Percentiles rank a stretch among this genome's conserved stretches.
These are phyloP conservation scores for Capsicum baccatum DNA, from an alignment of 257 asterid species.

Conservation along the genomic window DNA sequence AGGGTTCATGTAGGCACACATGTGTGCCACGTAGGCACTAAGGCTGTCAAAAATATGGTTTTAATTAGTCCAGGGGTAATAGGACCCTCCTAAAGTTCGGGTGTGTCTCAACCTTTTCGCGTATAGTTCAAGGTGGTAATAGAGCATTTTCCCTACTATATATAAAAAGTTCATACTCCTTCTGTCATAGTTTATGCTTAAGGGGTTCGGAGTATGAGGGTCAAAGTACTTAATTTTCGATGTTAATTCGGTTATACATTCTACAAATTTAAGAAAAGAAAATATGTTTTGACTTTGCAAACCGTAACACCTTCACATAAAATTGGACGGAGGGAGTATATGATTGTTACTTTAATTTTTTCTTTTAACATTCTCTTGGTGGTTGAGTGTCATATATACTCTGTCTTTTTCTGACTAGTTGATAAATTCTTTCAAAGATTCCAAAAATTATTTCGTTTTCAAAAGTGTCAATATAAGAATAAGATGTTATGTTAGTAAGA, in stretches of 20 bases:
- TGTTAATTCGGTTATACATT: too few species aligned
- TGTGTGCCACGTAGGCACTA: too few species aligned
- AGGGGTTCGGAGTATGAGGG: background rate
- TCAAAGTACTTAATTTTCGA: background rate
- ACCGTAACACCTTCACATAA: background rate
- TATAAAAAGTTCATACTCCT: background rate
- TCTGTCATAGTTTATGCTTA: background rate
- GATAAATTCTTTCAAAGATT: conserved; percentile 11
- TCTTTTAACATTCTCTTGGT: background rate
- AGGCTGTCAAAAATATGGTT: too few species aligned
- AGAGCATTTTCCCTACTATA: too few species aligned
- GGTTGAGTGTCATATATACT: background rate
- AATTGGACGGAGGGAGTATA: background rate
- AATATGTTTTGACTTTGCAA: background rate
- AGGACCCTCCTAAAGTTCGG: too few species aligned
- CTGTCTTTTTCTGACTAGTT: background rate
- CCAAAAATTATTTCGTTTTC: background rate
- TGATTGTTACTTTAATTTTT: background rate
- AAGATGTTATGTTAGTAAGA: background rate
- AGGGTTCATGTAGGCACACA: too few species aligned
- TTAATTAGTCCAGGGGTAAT: too few species aligned
- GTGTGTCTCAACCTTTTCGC: too few species aligned
- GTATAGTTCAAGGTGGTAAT: too few species aligned
- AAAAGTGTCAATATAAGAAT: background rate
- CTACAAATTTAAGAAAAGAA: background rate